Conservation (phyloP, 768 basidiomycete species). For the Tephrocybe sp. region DNA sequence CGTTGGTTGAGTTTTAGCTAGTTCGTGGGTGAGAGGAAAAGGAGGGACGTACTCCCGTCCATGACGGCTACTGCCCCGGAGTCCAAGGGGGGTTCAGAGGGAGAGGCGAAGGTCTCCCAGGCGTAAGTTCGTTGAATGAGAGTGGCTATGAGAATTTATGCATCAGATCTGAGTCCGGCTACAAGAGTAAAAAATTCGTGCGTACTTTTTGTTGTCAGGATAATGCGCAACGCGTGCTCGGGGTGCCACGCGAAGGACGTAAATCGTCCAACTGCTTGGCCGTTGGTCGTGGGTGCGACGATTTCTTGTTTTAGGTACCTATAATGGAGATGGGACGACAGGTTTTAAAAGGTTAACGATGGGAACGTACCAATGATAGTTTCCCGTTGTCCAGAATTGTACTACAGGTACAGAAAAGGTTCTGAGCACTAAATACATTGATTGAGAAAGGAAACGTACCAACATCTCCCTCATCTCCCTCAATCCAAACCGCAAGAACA, state of each 20-base stretch:
- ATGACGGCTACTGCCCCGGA: constrained; percentile 87
- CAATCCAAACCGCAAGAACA: constrained; percentile 84
- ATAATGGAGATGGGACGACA: background rate
- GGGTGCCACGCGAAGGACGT: constrained; percentile 87
- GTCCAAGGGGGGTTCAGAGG: constrained; percentile 60
- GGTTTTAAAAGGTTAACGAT: too few species aligned
- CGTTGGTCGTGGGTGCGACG: constrained; percentile 37
- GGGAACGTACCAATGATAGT: constrained; percentile 86
- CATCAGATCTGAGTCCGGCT: background rate
- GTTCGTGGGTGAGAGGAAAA: background rate
- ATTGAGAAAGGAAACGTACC: constrained; percentile 44
- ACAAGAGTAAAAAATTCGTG: background rate
- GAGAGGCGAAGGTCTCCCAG: constrained; percentile 79
- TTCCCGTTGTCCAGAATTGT: constrained; percentile 92
- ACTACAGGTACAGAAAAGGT: constrained; percentile 44
- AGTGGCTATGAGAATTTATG: constrained; percentile 34
- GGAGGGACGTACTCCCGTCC: constrained; percentile 72
- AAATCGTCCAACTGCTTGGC: constrained; percentile 48
- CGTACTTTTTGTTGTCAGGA: constrained; percentile 69
- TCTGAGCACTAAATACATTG: background rate
- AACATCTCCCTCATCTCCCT: constrained; percentile 63
- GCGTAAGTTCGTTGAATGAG: constrained; percentile 62
- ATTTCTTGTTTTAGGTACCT: constrained; percentile 96
- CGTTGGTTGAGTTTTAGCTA: too few species aligned
- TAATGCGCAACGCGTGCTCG: constrained; percentile 65